Conservation (phyloP, 164 flowering plant species). For the Magnolia kwangsiensis region DNA sequence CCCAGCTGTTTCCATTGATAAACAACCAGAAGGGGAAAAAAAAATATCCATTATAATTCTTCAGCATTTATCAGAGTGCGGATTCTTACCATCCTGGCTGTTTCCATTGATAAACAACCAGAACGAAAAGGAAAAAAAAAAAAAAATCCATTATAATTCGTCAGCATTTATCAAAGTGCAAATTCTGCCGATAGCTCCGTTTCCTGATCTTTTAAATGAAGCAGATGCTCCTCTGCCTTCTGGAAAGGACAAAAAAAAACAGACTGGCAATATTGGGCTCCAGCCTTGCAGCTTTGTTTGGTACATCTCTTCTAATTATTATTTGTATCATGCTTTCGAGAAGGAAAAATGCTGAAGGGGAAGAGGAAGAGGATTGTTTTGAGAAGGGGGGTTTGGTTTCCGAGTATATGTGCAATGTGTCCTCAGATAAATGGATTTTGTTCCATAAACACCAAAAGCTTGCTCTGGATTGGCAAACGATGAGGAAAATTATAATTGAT, state of each 20-base stretch:
- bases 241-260: neutral
- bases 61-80: too few relatives aligned
- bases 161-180: conserved; percentile 23
- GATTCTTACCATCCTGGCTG: conserved; percentile 12
- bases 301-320: neutral
- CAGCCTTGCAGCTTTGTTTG: conserved; percentile 2
- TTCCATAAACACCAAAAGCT: neutral
- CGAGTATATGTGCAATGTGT: conserved; percentile 22
- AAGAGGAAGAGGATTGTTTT: neutral
- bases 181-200: neutral
- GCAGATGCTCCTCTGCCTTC: neutral
- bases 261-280: conserved; percentile 5
- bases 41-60: too few relatives aligned
- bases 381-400: conserved; percentile 25
- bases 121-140: neutral
- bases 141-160: neutral
- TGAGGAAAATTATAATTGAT: conserved; percentile 11
- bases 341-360: neutral
- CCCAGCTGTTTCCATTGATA: too few relatives aligned
- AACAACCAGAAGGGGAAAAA: too few relatives aligned
- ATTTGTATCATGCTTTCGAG: neutral
- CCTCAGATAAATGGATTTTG: conserved; percentile 24
- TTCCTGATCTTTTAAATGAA: neutral
- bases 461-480: conserved; percentile 19
- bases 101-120: conserved; percentile 15